phyloP scores from a whole-genome alignment of 2,329 filamentous ascomycete genomes.

The Trichophyton simii region DNA sequence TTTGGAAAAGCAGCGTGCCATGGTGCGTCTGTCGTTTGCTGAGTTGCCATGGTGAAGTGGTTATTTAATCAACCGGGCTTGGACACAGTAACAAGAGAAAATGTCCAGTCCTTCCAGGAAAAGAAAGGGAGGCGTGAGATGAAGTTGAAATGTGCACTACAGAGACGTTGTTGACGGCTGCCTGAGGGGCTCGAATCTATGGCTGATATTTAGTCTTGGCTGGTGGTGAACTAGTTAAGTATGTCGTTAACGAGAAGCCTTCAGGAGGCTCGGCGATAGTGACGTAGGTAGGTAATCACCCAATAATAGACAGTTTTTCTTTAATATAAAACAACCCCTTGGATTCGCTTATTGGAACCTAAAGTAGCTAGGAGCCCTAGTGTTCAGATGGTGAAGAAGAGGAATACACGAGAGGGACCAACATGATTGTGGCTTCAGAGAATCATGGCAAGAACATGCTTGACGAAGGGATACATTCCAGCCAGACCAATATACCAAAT shows the following conservation, averaged over 20 bases:
- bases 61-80: neutral
- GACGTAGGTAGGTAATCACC: too few species aligned
- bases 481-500: neutral
- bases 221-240: neutral
- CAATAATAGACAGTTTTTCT: too few species aligned
- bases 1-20: constrained; percentile 33
- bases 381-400: neutral
- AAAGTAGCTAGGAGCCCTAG: neutral
- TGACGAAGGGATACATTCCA: neutral
- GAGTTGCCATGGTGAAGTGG: neutral
- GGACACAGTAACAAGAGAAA: neutral
- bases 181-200: neutral
- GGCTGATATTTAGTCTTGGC: neutral
- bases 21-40: constrained; percentile 15
- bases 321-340: neutral
- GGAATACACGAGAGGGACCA: too few species aligned
- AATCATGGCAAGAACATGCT: neutral
- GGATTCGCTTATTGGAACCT: neutral
- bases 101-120: neutral
- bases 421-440: neutral
- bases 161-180: too few species aligned
- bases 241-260: too few species aligned
- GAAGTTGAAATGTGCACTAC: neutral
- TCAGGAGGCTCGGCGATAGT: too few species aligned
- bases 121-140: neutral